Evolutionary conservation across 106 monocot genomes (phyloP).

Genomic region (Agapanthus africanus): DNA sequence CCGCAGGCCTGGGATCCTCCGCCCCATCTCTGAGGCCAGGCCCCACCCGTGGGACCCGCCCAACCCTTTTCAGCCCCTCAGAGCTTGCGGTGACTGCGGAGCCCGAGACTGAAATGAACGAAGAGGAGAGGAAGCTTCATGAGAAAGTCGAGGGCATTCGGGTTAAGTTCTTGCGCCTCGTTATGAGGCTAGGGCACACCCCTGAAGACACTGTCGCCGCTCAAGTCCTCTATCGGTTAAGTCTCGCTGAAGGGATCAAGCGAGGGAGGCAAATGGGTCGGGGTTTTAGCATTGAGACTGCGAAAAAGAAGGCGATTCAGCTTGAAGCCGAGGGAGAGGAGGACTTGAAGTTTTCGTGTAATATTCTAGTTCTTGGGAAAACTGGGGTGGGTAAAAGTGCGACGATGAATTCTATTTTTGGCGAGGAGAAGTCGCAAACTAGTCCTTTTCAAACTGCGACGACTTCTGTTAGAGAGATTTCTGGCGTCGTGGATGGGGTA

Average conservation of each 20-base stretch:
- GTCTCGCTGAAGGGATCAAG: conserved; percentile 77
- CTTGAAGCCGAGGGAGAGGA: conserved; percentile 61
- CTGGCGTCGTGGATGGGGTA: conserved; percentile 68
- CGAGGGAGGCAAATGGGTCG: conserved; percentile 52
- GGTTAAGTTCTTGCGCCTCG: conserved; percentile 84
- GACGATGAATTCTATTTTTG: conserved; percentile 85
- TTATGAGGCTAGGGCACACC: conserved; percentile 68
- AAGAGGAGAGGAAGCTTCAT: conserved; percentile 76
- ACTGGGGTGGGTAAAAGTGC: conserved; percentile 94
- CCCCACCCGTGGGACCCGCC: conserved; percentile 22
- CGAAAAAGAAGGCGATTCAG: conserved; percentile 63
- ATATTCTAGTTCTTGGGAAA: conserved; percentile 80
- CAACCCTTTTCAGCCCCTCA: conserved; percentile 43
- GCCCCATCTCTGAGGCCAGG: conserved; percentile 40
- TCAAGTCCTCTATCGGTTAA: conserved; percentile 79
- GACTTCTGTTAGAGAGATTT: conserved; percentile 52
- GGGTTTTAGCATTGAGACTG: conserved; percentile 45
- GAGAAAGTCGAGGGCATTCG: conserved; percentile 83
- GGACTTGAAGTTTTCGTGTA: conserved; percentile 70
- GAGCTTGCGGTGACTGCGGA: conserved; percentile 49
- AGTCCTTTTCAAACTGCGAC: conserved; percentile 62
- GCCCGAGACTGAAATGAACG: conserved; percentile 41
- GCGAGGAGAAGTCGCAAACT: conserved; percentile 49
- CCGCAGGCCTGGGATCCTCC: conserved; percentile 74
- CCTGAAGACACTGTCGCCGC: conserved; percentile 77